Conservation (phyloP, 345 rosid genomes). For the Populus tremula region DNA sequence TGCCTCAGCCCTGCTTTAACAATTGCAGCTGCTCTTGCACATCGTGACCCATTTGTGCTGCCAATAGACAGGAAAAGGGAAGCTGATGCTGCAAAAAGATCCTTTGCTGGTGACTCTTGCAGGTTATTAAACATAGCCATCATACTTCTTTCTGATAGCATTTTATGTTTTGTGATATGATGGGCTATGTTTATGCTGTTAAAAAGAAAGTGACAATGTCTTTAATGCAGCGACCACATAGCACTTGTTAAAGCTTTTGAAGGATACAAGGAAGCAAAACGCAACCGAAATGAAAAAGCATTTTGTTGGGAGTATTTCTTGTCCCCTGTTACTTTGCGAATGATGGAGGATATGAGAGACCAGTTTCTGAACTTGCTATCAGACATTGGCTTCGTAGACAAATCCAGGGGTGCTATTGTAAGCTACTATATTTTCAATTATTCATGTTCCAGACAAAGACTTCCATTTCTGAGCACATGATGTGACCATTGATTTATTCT, state of each 20-base stretch:
- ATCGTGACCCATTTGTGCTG: conserved; percentile 89
- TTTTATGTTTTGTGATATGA: neutral
- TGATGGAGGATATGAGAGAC: conserved; percentile 96
- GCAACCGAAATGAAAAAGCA: conserved; percentile 54
- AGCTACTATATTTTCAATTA: conserved; percentile 27
- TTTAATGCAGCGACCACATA: conserved; percentile 81
- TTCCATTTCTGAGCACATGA: neutral
- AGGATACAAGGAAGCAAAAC: conserved; percentile 77
- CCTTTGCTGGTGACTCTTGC: conserved; percentile 93
- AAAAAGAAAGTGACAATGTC: neutral
- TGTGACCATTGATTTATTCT: neutral
- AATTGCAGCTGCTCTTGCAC: conserved; percentile 88
- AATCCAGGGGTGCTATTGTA: conserved; percentile 71
- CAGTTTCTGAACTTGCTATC: conserved; percentile 83
- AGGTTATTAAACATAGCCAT: conserved; percentile 42
- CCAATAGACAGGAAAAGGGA: conserved; percentile 77
- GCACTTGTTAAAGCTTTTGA: conserved; percentile 92
- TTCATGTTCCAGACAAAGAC: neutral
- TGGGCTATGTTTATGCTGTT: conserved; percentile 1
- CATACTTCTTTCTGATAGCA: conserved; percentile 1
- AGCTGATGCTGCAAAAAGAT: conserved; percentile 88
- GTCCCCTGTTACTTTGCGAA: conserved; percentile 73
- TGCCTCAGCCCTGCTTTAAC: conserved; percentile 93
- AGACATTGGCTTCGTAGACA: conserved; percentile 89
- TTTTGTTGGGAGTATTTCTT: conserved; percentile 88